These are phyloP conservation scores for Thinopyrum elongatum DNA, from an alignment of 176 grass and related monocot genomes.

Conservation along the genomic window DNA sequence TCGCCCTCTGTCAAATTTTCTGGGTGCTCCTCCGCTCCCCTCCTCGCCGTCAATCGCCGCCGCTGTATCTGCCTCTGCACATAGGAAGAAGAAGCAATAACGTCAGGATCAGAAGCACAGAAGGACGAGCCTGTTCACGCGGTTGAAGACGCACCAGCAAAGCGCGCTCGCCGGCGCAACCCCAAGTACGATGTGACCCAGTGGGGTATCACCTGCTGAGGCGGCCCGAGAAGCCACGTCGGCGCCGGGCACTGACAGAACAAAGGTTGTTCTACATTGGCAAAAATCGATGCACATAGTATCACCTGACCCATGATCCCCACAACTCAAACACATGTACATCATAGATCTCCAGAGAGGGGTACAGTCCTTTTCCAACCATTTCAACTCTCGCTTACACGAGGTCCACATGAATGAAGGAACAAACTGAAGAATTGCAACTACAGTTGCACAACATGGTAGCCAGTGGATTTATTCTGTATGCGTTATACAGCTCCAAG, in stretches of 20 bases:
- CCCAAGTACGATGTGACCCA: background rate
- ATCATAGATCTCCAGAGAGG: background rate
- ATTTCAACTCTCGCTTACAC: background rate
- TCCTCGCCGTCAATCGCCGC: too few relatives aligned
- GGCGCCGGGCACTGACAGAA: too few relatives aligned
- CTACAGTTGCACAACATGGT: background rate
- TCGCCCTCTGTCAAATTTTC: too few relatives aligned
- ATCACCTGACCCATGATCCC: too few relatives aligned
- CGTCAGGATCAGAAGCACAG: too few relatives aligned
- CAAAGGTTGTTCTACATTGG: too few relatives aligned
- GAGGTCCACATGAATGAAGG: background rate
- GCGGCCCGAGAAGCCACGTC: too few relatives aligned
- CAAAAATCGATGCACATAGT: too few relatives aligned
- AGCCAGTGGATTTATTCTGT: background rate
- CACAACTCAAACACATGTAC: background rate
- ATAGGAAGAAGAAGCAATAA: too few relatives aligned
- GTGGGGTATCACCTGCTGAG: too few relatives aligned
- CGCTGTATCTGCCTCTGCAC: too few relatives aligned
- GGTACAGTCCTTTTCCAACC: background rate
- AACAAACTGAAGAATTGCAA: background rate
- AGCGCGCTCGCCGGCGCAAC: background rate
- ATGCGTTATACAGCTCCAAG: background rate
- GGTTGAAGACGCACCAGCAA: background rate
- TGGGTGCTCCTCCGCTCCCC: too few relatives aligned
- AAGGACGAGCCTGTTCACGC: background rate